phyloP scores from a whole-genome alignment of 352 stramenopile genomes.

The Globisporangium abappressorium region DNA sequence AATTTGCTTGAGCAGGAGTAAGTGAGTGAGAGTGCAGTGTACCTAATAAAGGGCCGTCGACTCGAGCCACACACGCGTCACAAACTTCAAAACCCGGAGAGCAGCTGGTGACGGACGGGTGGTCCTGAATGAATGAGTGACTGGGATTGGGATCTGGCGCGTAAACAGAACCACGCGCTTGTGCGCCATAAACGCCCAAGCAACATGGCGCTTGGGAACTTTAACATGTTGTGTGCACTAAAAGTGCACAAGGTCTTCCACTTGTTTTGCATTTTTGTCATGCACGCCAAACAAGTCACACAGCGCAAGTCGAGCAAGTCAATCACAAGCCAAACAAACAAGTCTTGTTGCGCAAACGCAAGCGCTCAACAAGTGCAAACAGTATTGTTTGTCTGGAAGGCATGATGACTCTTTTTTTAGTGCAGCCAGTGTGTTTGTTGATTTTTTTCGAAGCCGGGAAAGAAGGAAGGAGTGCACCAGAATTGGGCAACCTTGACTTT shows the following conservation, averaged over 20 bases:
- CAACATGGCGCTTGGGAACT: background rate
- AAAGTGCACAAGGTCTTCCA: too few relatives aligned
- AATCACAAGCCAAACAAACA: too few relatives aligned
- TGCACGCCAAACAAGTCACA: background rate
- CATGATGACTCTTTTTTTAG: background rate
- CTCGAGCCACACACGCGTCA: too few relatives aligned
- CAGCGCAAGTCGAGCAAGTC: background rate
- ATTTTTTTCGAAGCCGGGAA: constrained; percentile 3
- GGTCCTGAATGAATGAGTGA: background rate
- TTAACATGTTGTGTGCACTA: too few relatives aligned
- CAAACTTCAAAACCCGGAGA: background rate
- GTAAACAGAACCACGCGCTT: background rate
- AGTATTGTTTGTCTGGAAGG: background rate
- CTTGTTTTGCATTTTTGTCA: too few relatives aligned
- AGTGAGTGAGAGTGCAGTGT: too few relatives aligned
- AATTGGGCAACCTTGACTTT: background rate
- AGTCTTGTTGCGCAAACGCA: background rate
- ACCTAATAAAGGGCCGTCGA: too few relatives aligned
- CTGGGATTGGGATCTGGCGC: background rate
- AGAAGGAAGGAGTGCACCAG: constrained; percentile 3
- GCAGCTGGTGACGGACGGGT: background rate
- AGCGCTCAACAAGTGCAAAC: background rate
- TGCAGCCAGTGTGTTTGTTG: background rate
- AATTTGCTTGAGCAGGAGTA: too few relatives aligned
- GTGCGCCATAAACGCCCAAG: background rate